A percentile compares a stretch with the other conserved stretches of the same genome.
These are phyloP conservation scores for Nigrospora sphaerica DNA, from an alignment of 2,329 filamentous ascomycete species.

Conservation along the genomic window DNA sequence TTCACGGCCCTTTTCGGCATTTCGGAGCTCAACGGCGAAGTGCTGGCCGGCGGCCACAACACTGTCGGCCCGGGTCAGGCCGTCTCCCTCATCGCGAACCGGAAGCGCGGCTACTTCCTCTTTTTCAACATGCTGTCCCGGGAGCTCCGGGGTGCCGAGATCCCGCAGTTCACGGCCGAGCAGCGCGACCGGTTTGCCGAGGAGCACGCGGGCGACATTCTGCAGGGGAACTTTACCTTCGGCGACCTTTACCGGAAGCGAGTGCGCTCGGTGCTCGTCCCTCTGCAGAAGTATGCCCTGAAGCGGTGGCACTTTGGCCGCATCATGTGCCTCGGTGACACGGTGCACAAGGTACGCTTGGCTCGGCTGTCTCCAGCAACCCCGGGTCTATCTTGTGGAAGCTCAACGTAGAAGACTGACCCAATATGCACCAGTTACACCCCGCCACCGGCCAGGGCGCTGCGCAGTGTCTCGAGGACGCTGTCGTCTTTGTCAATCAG, in stretches of 20 bases:
- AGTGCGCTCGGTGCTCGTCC: constrained; percentile 13
- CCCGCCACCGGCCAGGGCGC: background rate
- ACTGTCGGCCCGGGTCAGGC: background rate
- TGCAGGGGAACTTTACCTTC: constrained; percentile 8
- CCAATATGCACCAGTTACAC: background rate
- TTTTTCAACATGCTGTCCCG: background rate
- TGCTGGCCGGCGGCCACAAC: background rate
- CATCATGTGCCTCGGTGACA: constrained; percentile 31
- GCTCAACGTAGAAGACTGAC: background rate
- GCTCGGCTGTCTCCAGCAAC: no score
- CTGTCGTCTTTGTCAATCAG: background rate
- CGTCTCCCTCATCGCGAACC: background rate
- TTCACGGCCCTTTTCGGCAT: constrained; percentile 1
- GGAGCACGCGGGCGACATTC: background rate
- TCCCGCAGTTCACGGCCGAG: background rate
- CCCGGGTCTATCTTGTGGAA: no score
- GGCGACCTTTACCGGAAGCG: constrained; percentile 15
- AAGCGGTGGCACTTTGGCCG: constrained; percentile 29
- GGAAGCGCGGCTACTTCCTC: background rate
- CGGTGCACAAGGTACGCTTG: constrained; percentile 28
- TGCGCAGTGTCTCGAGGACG: background rate
- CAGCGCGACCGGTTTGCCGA: background rate
- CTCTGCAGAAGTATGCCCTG: constrained; percentile 25
- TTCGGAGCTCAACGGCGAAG: background rate
- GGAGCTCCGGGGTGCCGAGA: background rate